phyloP scores from a whole-genome alignment of 192 early-diverging fungal species.

The Phycomyces nitens region DNA sequence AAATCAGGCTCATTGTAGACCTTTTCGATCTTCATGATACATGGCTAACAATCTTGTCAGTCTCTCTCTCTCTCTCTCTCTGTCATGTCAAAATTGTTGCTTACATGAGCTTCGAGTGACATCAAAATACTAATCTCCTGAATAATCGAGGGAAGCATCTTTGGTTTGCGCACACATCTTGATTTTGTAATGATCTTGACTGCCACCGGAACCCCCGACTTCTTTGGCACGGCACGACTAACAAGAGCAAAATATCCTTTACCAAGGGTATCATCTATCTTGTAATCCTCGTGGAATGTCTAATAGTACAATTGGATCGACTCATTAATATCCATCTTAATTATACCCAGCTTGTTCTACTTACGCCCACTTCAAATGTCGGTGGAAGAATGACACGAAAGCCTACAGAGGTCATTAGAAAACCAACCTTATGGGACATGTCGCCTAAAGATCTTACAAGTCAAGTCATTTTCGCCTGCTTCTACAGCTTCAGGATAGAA shows the following conservation, averaged over 20 bases:
- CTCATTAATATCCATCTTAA: not conserved
- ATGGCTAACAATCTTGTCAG: not conserved
- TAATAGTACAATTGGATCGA: not conserved
- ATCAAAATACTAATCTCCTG: slow-evolving; percentile 5
- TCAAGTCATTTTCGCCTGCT: not conserved
- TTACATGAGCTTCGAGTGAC: slow-evolving; percentile 19
- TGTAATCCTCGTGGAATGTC: slow-evolving; percentile 1
- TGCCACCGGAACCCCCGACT: not conserved
- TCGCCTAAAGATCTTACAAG: not conserved
- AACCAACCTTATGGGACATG: not conserved
- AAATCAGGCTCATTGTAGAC: slow-evolving; percentile 8
- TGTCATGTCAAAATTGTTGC: too few species aligned
- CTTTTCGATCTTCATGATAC: slow-evolving; percentile 11
- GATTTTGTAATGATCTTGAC: not conserved
- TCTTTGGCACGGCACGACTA: not conserved
- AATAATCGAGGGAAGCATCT: not conserved
- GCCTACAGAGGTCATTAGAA: not conserved
- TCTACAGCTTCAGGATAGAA: not conserved
- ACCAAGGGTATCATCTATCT: not conserved
- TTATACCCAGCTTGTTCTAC: not conserved
- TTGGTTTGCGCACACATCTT: slow-evolving; percentile 1
- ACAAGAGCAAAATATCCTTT: slow-evolving; percentile 11
- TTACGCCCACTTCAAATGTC: slow-evolving; percentile 7
- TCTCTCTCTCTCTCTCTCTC: too few species aligned
- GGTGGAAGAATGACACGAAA: slow-evolving; percentile 9